Evolutionary conservation across 164 flowering plant species (phyloP).

Genomic region (Brasenia schreberi): DNA sequence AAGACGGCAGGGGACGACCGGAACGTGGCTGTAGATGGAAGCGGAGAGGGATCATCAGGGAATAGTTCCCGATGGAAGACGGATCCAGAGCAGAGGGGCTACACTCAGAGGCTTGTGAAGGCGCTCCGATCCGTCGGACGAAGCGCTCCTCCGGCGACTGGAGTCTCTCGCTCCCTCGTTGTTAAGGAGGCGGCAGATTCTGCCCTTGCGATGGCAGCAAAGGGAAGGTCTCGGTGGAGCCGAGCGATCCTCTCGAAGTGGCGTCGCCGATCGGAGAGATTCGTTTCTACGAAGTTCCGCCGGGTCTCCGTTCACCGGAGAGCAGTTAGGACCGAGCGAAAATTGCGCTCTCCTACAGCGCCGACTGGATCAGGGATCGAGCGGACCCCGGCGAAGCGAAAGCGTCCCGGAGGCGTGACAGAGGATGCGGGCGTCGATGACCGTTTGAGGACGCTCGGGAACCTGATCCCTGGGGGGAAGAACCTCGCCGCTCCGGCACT

Average conservation of each 20-base stretch:
- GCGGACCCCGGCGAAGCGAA: background rate
- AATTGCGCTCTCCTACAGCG: background rate
- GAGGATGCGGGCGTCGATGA: constrained; percentile 32
- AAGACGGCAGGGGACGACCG: background rate
- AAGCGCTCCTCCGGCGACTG: constrained; percentile 7
- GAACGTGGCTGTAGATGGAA: background rate
- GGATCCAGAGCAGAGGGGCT: constrained; percentile 23
- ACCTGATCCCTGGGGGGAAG: constrained; percentile 70
- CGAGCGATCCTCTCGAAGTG: constrained; percentile 49
- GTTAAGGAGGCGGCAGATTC: constrained; percentile 60
- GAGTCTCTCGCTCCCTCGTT: constrained; percentile 19
- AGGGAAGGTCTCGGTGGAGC: constrained; percentile 72
- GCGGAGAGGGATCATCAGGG: background rate
- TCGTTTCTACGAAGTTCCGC: background rate
- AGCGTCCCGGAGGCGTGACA: background rate
- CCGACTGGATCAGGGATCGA: background rate
- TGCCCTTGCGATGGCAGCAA: constrained; percentile 48
- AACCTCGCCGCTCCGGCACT: constrained; percentile 44
- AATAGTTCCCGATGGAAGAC: background rate
- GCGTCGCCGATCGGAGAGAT: background rate
- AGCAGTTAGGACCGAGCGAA: background rate
- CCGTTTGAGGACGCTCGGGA: constrained; percentile 39
- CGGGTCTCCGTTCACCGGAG: background rate
- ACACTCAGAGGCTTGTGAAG: constrained; percentile 51
- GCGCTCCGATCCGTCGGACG: constrained; percentile 35